Conservation (phyloP, 2,329 filamentous ascomycete species). For the Colletotrichum simmondsii region DNA sequence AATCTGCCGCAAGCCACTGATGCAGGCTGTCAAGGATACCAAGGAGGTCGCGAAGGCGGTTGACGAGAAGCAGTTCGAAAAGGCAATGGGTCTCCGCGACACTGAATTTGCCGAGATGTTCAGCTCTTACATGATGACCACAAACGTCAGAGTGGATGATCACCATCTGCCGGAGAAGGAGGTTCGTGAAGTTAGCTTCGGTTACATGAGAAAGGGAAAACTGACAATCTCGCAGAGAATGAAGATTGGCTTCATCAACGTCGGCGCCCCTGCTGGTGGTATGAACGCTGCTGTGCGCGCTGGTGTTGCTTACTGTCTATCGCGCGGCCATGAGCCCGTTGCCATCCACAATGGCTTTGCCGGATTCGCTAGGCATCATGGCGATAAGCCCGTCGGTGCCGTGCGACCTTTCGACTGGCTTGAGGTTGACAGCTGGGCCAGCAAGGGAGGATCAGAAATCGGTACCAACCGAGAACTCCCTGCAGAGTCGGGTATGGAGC, state of each 20-base stretch:
- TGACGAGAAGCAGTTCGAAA: conserved; percentile 84
- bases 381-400: conserved; percentile 81
- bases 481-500: conserved; percentile 83
- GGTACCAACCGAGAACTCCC: conserved; percentile 96
- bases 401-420: conserved; percentile 92
- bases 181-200: conserved; percentile 55
- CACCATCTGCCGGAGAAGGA: conserved; percentile 76
- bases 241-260: conserved; percentile 95
- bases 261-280: conserved; percentile 94
- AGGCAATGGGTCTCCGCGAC: conserved; percentile 88
- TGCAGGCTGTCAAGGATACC: conserved; percentile 89
- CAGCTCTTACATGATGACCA: conserved; percentile 90
- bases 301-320: conserved; percentile 91
- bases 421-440: conserved; percentile 94
- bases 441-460: conserved; percentile 96
- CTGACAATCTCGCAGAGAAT: conserved; percentile 71
- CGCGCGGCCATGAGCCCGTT: conserved; percentile 90
- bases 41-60: conserved; percentile 87
- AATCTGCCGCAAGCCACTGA: conserved; percentile 88
- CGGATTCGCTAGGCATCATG: conserved; percentile 90
- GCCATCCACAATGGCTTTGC: conserved; percentile 98
- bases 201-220: background rate
- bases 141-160: conserved; percentile 78
- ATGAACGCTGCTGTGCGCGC: conserved; percentile 98
- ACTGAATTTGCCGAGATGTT: conserved; percentile 95